These are phyloP conservation scores for Clarireedia paspali DNA, from an alignment of 2,329 filamentous ascomycete species.

Conservation along the genomic window DNA sequence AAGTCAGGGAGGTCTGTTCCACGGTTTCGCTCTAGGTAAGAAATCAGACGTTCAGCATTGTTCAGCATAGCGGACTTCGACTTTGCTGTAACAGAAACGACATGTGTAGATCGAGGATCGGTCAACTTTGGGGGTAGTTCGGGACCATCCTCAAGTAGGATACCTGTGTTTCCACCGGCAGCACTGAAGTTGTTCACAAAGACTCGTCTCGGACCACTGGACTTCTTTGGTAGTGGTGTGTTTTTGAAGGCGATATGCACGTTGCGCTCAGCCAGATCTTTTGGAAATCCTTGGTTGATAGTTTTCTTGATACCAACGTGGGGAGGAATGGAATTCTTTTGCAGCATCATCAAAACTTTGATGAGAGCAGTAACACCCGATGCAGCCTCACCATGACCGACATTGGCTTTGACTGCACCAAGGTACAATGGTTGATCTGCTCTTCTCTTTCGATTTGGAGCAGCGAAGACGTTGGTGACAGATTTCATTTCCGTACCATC, in stretches of 20 bases:
- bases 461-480: slow-evolving; percentile 53
- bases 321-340: slow-evolving; percentile 27
- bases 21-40: slow-evolving; percentile 21
- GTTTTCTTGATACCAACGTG: slow-evolving; percentile 29
- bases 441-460: slow-evolving; percentile 5
- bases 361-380: slow-evolving; percentile 30
- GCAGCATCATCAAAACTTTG: slow-evolving; percentile 28
- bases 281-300: slow-evolving; percentile 29
- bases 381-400: slow-evolving; percentile 31
- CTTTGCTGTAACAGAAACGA: slow-evolving; percentile 43
- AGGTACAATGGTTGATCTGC: slow-evolving; percentile 41
- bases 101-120: slow-evolving; percentile 38
- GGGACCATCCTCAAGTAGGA: slow-evolving; percentile 28
- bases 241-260: slow-evolving; percentile 20
- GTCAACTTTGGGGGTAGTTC: slow-evolving; percentile 27
- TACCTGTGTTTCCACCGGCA: slow-evolving; percentile 28
- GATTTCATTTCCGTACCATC: slow-evolving; percentile 78
- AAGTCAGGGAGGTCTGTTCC: slow-evolving; percentile 20
- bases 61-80: slow-evolving; percentile 20
- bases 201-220: slow-evolving; percentile 23
- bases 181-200: slow-evolving; percentile 40
- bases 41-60: slow-evolving; percentile 21
- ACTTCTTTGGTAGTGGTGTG: slow-evolving; percentile 1
- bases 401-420: slow-evolving; percentile 31
- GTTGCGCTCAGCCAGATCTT: slow-evolving; percentile 31